Base-by-base conservation (phyloP, 140 eudicot species). In the Anethum foeniculum region DNA sequence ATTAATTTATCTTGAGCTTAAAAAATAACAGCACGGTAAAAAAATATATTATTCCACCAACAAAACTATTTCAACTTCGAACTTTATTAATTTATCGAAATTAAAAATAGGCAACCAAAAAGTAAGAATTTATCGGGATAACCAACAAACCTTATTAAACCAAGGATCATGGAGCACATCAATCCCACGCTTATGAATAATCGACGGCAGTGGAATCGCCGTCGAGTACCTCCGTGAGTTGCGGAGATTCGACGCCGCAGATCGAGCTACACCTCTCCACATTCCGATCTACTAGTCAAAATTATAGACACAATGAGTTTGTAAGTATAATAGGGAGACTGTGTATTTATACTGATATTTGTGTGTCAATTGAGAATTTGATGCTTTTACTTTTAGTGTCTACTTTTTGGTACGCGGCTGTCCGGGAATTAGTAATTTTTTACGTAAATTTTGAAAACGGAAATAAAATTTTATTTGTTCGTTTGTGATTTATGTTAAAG, bases 161-260 rank as follows among this genome's bases (percentile, higher is more conserved):
- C 99, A 96, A 0, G 99, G 99, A 89, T 96, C 99, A 77, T 96
- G 99, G 67, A 96, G 99, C 80, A 96, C 91, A 91, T 96, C 99
- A 76, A 97, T 87, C 6, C 99, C 99, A 41, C 99, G 98, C 83
- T 96, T 96, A 69, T 91, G 99, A 64, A 96, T 96, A 81, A 92
- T 93, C 81, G 93, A 89, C 11, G 99, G 97, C 60, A 92, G 90
- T 10, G 96, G 92, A 19, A 93, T 86, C 82, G 91, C 89, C 19
- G 97, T 85, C 51, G 86, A 87, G 78, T 80, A 82, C 69, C 82
- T 30, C 84, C 90, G 86, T 21, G 86, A 64, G 21, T 82, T 84
- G 75, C 89, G 82, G 90, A 89, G 74, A 81, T 75, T 85, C 86
- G 51, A 86, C 87, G 82, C 86, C 90, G 87, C 91, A 46, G 95